These are phyloP conservation scores for Nicotiana tomentosiformis DNA, from an alignment of 257 asterid genomes.

Conservation along the genomic window DNA sequence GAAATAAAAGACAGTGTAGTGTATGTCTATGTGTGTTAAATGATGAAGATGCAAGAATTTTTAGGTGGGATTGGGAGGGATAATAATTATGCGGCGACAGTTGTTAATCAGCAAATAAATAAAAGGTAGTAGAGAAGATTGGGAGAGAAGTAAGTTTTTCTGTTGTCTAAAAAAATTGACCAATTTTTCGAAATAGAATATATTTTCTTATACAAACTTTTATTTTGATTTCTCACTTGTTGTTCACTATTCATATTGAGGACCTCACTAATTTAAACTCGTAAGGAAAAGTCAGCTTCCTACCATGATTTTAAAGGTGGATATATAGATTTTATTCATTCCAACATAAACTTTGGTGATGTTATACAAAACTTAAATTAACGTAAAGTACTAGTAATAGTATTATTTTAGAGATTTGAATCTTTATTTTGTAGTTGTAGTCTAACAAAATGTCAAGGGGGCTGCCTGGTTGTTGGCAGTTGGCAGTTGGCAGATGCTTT, in stretches of 20 bases:
- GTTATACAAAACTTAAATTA: background rate
- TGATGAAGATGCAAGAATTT: background rate
- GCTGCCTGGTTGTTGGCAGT: background rate
- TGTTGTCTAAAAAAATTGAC: background rate
- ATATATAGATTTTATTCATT: too few species aligned
- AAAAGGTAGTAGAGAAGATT: background rate
- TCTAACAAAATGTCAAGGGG: background rate
- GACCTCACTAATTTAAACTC: too few species aligned
- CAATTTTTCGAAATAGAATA: background rate
- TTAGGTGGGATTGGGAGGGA: background rate
- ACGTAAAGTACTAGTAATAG: background rate
- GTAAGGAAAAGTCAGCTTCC: too few species aligned
- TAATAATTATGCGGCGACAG: background rate
- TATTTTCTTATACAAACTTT: too few species aligned
- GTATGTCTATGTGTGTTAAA: background rate
- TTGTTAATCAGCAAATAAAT: background rate
- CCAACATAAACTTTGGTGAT: too few species aligned
- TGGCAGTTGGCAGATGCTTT: conserved; percentile 2
- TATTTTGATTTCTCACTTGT: too few species aligned
- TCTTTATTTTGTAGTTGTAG: background rate
- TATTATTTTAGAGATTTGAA: background rate
- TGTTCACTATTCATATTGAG: too few species aligned
- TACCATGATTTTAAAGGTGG: too few species aligned
- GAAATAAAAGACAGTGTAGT: too few species aligned
- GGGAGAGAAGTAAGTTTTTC: background rate